A percentile compares a stretch with the other conserved stretches of the same genome.
Conservation (phyloP, 331 rosid genomes). For the Acacia pycnantha region DNA sequence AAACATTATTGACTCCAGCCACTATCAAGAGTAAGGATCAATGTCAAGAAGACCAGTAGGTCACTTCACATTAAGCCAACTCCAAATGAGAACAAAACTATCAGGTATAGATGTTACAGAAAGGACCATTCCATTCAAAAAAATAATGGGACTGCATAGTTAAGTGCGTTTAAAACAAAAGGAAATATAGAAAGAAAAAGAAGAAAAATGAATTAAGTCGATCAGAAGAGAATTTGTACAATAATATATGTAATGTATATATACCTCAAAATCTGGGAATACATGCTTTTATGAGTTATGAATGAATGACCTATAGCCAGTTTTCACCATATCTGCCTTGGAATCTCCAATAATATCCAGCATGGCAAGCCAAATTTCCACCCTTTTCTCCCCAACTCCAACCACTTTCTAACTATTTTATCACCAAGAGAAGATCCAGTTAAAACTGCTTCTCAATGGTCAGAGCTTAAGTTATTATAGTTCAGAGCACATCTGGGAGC, state of each 20-base stretch:
- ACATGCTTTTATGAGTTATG: conserved; percentile 55
- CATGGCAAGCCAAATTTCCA: conserved; percentile 38
- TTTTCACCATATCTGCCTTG: conserved; percentile 24
- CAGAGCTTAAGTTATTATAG: conserved; percentile 11
- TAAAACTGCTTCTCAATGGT: conserved; percentile 34
- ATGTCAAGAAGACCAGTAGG: neutral
- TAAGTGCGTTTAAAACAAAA: conserved; percentile 23
- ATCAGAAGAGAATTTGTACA: conserved; percentile 51
- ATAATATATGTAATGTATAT: conserved; percentile 43
- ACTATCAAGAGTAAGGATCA: neutral
- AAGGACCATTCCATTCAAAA: conserved; percentile 32
- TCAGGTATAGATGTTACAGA: neutral
- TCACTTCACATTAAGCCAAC: neutral
- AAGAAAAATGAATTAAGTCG: conserved; percentile 37
- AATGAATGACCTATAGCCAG: conserved; percentile 54
- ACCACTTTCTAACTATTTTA: conserved; percentile 34
- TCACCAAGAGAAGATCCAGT: conserved; percentile 40
- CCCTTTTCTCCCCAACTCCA: conserved; percentile 26
- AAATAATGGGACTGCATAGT: conserved; percentile 30
- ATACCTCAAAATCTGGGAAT: conserved; percentile 63
- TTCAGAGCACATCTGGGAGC: conserved; percentile 29
- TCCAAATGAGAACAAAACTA: neutral
- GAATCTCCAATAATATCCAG: conserved; percentile 36
- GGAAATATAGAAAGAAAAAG: conserved; percentile 13
- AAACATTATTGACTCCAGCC: neutral